A percentile compares a stretch with the other conserved stretches of the same genome.
Evolutionary conservation across 306 rosid genomes (phyloP).

Genomic region (Erythrophleum fordii): DNA sequence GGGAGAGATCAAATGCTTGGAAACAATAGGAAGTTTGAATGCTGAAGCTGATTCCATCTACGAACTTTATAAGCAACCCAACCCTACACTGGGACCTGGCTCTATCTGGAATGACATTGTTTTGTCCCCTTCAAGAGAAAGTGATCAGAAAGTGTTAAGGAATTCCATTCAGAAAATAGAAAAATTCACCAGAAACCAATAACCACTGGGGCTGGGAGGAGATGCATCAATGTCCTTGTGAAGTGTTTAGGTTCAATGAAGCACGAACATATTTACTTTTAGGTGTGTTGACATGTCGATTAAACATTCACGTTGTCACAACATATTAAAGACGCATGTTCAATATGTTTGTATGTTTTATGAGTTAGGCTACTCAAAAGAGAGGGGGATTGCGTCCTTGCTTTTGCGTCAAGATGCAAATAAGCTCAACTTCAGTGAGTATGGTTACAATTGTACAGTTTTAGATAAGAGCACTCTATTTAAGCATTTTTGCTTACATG

Average conservation of each 20-base stretch:
- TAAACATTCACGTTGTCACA: not conserved
- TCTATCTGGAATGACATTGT: conserved; percentile 71
- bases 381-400: not conserved
- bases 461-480: too few relatives aligned
- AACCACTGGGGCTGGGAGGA: not conserved
- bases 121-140: conserved; percentile 56
- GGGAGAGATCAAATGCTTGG: conserved; percentile 58
- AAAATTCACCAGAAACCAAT: conserved; percentile 24
- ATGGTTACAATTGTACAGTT: too few relatives aligned
- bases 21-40: conserved; percentile 55
- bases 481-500: too few relatives aligned
- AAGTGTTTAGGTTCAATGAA: not conserved
- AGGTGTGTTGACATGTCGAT: too few relatives aligned
- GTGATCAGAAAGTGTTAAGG: conserved; percentile 55
- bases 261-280: too few relatives aligned
- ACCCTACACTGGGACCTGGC: conserved; percentile 44
- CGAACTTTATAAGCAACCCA: conserved; percentile 64
- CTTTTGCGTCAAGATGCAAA: not conserved
- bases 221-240: not conserved
- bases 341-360: not conserved
- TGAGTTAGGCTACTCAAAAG: not conserved
- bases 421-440: too few relatives aligned
- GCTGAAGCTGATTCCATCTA: conserved; percentile 69
- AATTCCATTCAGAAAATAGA: conserved; percentile 59
- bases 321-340: not conserved